Conservation (phyloP, 768 basidiomycete genomes). For the Amanita pallidorosea region DNA sequence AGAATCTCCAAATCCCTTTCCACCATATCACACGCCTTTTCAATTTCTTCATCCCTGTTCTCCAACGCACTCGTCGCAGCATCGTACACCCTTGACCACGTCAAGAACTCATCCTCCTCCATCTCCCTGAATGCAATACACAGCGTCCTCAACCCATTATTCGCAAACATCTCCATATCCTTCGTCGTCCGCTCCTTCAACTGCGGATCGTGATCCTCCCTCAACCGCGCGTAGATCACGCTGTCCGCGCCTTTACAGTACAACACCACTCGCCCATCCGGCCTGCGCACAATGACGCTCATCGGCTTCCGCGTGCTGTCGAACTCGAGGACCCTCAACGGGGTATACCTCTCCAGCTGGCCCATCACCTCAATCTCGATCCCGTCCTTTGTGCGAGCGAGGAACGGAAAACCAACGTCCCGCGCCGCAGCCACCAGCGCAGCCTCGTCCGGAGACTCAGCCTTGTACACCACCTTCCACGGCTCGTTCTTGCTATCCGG, state of each 20-base stretch:
- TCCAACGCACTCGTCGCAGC: constrained; percentile 65
- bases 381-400: constrained; percentile 59
- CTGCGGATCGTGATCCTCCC: constrained; percentile 58
- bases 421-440: constrained; percentile 88
- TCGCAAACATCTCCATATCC: constrained; percentile 93
- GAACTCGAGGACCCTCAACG: constrained; percentile 84
- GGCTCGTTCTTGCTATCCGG: constrained; percentile 54
- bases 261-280: constrained; percentile 72
- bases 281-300: constrained; percentile 82
- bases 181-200: constrained; percentile 70
- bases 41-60: constrained; percentile 86
- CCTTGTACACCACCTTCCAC: constrained; percentile 76
- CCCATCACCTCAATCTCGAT: constrained; percentile 92
- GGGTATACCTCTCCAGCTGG: constrained; percentile 69
- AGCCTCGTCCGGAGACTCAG: constrained; percentile 93
- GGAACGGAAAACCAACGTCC: constrained; percentile 89
- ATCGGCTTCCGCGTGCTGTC: constrained; percentile 91
- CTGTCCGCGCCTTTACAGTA: constrained; percentile 98
- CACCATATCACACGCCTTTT: constrained; percentile 74
- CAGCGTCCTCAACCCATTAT: constrained; percentile 82
- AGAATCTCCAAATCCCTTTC: constrained; percentile 79
- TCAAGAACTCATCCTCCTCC: constrained; percentile 72
- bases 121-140: constrained; percentile 79
- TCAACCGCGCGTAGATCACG: constrained; percentile 83
- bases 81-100: constrained; percentile 76